Conservation (phyloP, 179 eudicot species). For the Pouteria campechiana region DNA sequence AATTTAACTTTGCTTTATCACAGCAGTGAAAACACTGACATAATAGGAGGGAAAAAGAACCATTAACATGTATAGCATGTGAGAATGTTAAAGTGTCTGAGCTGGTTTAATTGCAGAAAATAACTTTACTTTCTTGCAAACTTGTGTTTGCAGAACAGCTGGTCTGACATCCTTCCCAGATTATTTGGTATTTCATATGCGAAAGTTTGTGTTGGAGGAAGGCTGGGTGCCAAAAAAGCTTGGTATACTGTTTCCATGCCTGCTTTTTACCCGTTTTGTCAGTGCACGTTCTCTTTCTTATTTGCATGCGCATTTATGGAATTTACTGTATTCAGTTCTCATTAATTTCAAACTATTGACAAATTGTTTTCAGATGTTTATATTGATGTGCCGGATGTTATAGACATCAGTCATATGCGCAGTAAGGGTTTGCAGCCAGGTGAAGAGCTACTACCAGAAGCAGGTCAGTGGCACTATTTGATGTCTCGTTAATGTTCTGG, state of each 20-base stretch:
- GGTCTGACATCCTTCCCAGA: conserved; percentile 93
- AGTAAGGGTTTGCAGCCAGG: conserved; percentile 92
- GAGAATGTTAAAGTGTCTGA: no score
- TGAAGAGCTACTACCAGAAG: conserved; percentile 91
- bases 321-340: conserved; percentile 2
- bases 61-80: no score
- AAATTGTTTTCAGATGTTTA: conserved; percentile 83
- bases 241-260: conserved; percentile 29
- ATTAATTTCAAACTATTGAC: no score
- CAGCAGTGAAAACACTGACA: no score
- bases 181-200: conserved; percentile 95
- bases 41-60: no score
- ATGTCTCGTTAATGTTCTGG: not conserved
- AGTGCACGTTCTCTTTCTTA: no score
- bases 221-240: conserved; percentile 99
- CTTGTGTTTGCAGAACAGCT: conserved; percentile 46
- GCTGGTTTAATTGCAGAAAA: not conserved
- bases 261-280: no score
- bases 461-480: conserved; percentile 7
- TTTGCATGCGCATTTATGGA: not conserved
- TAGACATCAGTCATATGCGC: conserved; percentile 92
- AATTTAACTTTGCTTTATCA: no score
- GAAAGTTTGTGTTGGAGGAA: conserved; percentile 90
- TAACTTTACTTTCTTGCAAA: not conserved
- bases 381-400: conserved; percentile 85